Evolutionary conservation across 2,329 filamentous ascomycete species (phyloP).

Genomic region (Alternaria angustiovoidea): DNA sequence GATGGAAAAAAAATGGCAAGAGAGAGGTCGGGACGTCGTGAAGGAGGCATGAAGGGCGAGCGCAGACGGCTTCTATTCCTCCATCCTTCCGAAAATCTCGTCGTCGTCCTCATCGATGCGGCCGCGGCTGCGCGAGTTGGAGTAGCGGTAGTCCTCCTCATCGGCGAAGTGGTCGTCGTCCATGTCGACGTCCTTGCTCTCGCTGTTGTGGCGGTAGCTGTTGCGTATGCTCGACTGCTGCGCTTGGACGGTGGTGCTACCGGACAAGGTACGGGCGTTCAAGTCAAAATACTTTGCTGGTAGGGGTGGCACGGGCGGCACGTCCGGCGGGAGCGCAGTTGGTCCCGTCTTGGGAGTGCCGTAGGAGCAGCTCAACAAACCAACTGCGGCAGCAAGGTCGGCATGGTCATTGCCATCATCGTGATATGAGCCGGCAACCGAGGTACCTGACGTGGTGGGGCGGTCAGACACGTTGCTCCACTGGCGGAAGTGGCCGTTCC

Average conservation of each 20-base stretch:
- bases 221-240: slow-evolving; percentile 69
- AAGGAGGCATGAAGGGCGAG: slow-evolving; percentile 2
- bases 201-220: slow-evolving; percentile 64
- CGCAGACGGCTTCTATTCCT: slow-evolving; percentile 63
- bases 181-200: slow-evolving; percentile 58
- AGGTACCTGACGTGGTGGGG: slow-evolving; percentile 73
- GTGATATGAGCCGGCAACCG: slow-evolving; percentile 69
- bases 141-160: slow-evolving; percentile 69
- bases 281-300: slow-evolving; percentile 78
- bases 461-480: slow-evolving; percentile 74
- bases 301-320: slow-evolving; percentile 86
- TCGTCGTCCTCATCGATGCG: slow-evolving; percentile 90
- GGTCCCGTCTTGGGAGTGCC: slow-evolving; percentile 76
- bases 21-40: slow-evolving; percentile 19
- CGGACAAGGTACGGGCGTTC: slow-evolving; percentile 62
- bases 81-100: slow-evolving; percentile 95
- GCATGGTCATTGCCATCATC: slow-evolving; percentile 75
- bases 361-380: slow-evolving; percentile 90
- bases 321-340: slow-evolving; percentile 70
- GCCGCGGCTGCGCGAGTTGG: slow-evolving; percentile 57
- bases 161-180: slow-evolving; percentile 68
- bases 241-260: slow-evolving; percentile 62
- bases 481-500: slow-evolving; percentile 70
- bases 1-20: slow-evolving; percentile 8
- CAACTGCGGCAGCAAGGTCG: slow-evolving; percentile 88